These are phyloP conservation scores for Astrothelium macrocarpum DNA, from an alignment of 495 filamentous ascomycete genomes.

Conservation along the genomic window DNA sequence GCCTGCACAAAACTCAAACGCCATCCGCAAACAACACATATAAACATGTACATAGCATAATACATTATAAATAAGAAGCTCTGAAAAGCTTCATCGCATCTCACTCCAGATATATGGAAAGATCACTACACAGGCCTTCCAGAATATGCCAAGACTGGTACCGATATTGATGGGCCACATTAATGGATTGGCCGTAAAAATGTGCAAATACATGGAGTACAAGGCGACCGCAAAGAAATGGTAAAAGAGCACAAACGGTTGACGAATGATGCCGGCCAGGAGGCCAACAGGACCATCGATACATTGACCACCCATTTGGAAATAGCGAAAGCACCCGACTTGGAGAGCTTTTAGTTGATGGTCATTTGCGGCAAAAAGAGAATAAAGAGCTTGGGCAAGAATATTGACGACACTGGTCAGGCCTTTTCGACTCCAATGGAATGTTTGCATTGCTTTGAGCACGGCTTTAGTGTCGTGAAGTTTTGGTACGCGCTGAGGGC, in stretches of 20 bases:
- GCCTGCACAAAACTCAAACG: background rate
- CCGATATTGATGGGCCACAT: constrained; percentile 51
- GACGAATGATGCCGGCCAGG: constrained; percentile 71
- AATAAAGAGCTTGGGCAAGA: constrained; percentile 83
- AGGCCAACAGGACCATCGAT: constrained; percentile 71
- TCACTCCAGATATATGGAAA: constrained; percentile 71
- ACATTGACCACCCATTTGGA: constrained; percentile 62
- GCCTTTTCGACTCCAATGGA: constrained; percentile 82
- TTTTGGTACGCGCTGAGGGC: constrained; percentile 53
- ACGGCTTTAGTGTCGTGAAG: constrained; percentile 59
- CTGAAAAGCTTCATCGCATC: constrained; percentile 21
- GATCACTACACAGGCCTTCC: constrained; percentile 80
- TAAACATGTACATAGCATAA: constrained; percentile 5
- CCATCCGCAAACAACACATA: background rate
- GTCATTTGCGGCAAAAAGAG: constrained; percentile 81
- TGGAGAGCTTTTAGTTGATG: constrained; percentile 68
- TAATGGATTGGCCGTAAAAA: constrained; percentile 43
- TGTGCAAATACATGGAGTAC: constrained; percentile 73
- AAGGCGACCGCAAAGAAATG: constrained; percentile 95
- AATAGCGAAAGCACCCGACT: constrained; percentile 88
- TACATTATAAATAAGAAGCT: background rate
- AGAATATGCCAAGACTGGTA: constrained; percentile 60
- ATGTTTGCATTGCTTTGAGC: constrained; percentile 55
- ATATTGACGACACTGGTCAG: constrained; percentile 88
- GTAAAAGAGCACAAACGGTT: constrained; percentile 68